phyloP scores from a whole-genome alignment of 208 protist genomes.

The Leptomonas pyrrhocoris region DNA sequence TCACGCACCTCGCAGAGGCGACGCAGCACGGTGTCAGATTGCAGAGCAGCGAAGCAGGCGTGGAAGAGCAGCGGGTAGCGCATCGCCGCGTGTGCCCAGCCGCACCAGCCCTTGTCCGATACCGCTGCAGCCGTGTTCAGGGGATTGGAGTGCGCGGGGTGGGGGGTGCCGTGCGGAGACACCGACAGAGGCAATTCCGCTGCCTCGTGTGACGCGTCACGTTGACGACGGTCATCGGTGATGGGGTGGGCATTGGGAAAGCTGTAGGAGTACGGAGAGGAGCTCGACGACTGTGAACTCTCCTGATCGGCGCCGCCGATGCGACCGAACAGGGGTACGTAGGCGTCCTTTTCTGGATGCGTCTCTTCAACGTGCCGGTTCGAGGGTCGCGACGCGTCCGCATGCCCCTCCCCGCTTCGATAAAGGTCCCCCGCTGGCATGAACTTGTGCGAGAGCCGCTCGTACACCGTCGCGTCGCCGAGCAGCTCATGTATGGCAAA shows the following conservation, averaged over 20 bases:
- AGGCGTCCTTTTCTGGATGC: not conserved
- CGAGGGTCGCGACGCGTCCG: no score
- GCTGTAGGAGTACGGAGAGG: not conserved
- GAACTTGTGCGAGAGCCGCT: constrained; percentile 9
- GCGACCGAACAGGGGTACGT: constrained; percentile 15
- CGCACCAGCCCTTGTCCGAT: constrained; percentile 30
- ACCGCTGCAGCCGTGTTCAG: not conserved
- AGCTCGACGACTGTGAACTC: constrained; percentile 18
- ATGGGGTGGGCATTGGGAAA: not conserved
- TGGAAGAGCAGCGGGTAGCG: constrained; percentile 33
- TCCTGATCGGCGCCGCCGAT: constrained; percentile 5
- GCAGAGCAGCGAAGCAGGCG: constrained; percentile 34
- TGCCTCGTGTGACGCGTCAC: no score
- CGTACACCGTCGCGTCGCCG: constrained; percentile 13
- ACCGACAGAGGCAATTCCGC: no score
- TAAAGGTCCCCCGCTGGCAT: constrained; percentile 28
- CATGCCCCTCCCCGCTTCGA: not conserved
- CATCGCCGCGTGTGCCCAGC: constrained; percentile 49
- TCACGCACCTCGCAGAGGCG: constrained; percentile 56
- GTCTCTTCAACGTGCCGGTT: no score
- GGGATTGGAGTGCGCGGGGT: no score
- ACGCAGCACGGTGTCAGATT: constrained; percentile 40
- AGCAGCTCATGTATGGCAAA: constrained; percentile 51
- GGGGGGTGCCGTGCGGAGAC: no score
- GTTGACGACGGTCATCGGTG: not conserved